Percentiles rank a stretch among this genome's conserved stretches.
phyloP scores from a whole-genome alignment of 805 yeast genomes.

The Ogataea pignaliae region DNA sequence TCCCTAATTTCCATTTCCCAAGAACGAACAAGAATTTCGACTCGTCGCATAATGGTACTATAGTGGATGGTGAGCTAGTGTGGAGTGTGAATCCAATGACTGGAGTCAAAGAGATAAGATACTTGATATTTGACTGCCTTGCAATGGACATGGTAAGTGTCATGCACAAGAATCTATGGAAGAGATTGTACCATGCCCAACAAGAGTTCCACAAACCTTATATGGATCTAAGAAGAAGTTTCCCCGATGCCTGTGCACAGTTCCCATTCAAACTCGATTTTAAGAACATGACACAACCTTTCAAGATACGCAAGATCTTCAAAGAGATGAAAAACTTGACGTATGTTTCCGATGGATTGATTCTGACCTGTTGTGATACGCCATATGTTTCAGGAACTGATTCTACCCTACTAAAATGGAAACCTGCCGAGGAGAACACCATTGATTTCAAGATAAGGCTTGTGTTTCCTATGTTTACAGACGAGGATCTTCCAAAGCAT shows the following conservation, averaged over 20 bases:
- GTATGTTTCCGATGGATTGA: constrained; percentile 90
- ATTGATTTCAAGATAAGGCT: constrained; percentile 77
- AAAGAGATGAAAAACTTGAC: constrained; percentile 66
- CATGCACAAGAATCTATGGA: constrained; percentile 66
- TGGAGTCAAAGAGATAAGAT: constrained; percentile 63
- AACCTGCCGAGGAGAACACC: constrained; percentile 93
- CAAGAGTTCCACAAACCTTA: constrained; percentile 81
- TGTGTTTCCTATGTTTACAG: constrained; percentile 54
- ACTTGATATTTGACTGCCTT: constrained; percentile 86
- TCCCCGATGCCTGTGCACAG: constrained; percentile 67
- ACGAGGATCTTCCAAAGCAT: constrained; percentile 59
- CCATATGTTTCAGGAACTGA: constrained; percentile 92
- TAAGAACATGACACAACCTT: constrained; percentile 84
- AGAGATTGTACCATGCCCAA: constrained; percentile 82
- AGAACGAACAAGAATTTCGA: constrained; percentile 38
- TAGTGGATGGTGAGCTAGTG: constrained; percentile 93
- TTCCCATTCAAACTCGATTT: constrained; percentile 85
- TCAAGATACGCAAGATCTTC: constrained; percentile 71
- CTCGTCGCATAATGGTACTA: constrained; percentile 77
- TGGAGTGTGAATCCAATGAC: constrained; percentile 53
- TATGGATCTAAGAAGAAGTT: constrained; percentile 56
- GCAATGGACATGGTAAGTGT: constrained; percentile 74
- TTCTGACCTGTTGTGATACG: constrained; percentile 85
- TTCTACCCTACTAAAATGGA: constrained; percentile 85
- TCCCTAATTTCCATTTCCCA: constrained; percentile 86